Evolutionary conservation across 192 early-diverging fungal species (phyloP).

Genomic region (Helicostylum pulchrum): DNA sequence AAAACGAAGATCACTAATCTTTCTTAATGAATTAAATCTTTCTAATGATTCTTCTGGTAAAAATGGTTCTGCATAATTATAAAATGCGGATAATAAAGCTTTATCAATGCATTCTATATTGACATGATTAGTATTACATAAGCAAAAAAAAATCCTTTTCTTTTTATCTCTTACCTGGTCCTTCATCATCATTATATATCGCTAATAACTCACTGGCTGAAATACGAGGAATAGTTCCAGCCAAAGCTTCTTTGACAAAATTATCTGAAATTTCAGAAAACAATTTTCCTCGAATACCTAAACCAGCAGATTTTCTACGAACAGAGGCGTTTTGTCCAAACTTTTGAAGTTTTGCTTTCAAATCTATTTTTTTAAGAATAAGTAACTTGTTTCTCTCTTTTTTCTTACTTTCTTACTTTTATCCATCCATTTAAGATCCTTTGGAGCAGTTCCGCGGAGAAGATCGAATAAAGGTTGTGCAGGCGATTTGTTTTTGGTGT

Average conservation of each 20-base stretch:
- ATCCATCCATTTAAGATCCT: too few species aligned
- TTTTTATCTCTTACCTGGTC: neutral
- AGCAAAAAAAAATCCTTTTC: slow-evolving; percentile 3
- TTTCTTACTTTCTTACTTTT: too few species aligned
- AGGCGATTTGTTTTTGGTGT: too few species aligned
- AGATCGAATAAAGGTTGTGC: too few species aligned
- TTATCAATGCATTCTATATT: slow-evolving; percentile 11
- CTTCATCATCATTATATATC: neutral
- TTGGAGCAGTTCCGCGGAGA: too few species aligned
- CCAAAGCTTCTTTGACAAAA: neutral
- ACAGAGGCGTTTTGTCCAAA: neutral
- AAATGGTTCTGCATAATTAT: slow-evolving; percentile 36
- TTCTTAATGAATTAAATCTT: slow-evolving; percentile 47
- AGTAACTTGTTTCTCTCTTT: too few species aligned
- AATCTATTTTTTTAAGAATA: neutral
- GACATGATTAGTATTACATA: neutral
- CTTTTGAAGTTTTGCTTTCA: neutral
- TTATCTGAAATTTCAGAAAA: slow-evolving; percentile 1
- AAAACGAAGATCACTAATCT: slow-evolving; percentile 70
- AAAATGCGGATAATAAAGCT: slow-evolving; percentile 26
- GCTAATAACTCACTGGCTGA: neutral
- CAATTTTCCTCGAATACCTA: slow-evolving; percentile 13
- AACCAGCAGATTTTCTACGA: slow-evolving; percentile 4
- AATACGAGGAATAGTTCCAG: neutral
- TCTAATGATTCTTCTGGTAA: slow-evolving; percentile 39